These are phyloP conservation scores for Galerina sulciceps DNA, from an alignment of 768 basidiomycete species.

Conservation along the genomic window DNA sequence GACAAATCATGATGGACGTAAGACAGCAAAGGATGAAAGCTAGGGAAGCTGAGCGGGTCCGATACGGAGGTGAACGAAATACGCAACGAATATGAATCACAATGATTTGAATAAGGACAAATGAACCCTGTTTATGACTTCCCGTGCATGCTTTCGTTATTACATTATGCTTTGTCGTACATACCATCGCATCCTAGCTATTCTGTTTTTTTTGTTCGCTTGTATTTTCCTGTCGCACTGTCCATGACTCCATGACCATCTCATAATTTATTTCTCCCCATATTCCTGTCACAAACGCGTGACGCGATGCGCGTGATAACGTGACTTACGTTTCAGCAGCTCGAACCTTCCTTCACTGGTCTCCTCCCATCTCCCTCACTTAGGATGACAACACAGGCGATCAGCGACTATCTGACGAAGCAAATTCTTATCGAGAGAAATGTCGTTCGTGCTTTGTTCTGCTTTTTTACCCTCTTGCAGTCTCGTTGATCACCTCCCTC, in stretches of 20 bases:
- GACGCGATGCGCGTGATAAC: slow-evolving; percentile 8
- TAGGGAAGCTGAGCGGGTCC: slow-evolving; percentile 36
- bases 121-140: slow-evolving; percentile 1
- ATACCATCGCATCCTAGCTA: background rate
- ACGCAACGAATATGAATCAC: slow-evolving; percentile 5
- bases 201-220: background rate
- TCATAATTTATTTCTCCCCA: too few species aligned
- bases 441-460: slow-evolving; percentile 44
- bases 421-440: slow-evolving; percentile 55
- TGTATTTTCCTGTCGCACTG: background rate
- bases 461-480: background rate
- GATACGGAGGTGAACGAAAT: slow-evolving; percentile 4
- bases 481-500: background rate
- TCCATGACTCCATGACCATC: background rate
- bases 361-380: background rate
- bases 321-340: slow-evolving; percentile 2
- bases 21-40: slow-evolving; percentile 50
- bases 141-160: background rate
- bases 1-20: slow-evolving; percentile 69
- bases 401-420: slow-evolving; percentile 54
- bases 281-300: slow-evolving; percentile 22
- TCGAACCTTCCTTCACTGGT: background rate
- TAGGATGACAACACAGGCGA: slow-evolving; percentile 44
- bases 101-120: slow-evolving; percentile 1
- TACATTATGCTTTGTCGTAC: slow-evolving; percentile 5